Percentiles rank a stretch among this genome's conserved stretches.
Evolutionary conservation across 164 flowering plant genomes (phyloP).

Genomic region (Vitis rupestris): DNA sequence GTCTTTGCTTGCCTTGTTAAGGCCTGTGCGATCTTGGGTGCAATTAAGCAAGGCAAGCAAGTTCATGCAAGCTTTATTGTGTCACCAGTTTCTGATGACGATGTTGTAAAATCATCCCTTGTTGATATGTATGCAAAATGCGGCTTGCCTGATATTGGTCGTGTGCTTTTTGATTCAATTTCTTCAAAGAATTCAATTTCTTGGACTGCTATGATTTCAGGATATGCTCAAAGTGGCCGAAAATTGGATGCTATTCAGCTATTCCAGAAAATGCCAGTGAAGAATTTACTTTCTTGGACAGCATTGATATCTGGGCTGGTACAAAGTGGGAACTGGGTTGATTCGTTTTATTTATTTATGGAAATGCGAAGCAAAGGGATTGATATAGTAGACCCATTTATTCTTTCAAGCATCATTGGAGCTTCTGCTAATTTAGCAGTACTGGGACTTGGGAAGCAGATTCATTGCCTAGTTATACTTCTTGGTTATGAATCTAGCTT

Average conservation of each 20-base stretch:
- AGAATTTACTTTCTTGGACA: constrained; percentile 62
- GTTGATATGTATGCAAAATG: constrained; percentile 88
- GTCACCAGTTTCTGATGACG: constrained; percentile 52
- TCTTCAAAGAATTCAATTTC: constrained; percentile 41
- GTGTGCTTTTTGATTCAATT: constrained; percentile 55
- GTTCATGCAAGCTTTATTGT: constrained; percentile 58
- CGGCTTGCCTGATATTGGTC: constrained; percentile 49
- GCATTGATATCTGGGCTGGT: constrained; percentile 85
- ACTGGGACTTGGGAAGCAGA: constrained; percentile 68
- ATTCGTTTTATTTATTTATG: constrained; percentile 44
- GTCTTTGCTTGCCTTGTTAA: constrained; percentile 58
- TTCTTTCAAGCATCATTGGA: constrained; percentile 64
- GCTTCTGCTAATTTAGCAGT: constrained; percentile 66
- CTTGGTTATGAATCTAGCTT: constrained; percentile 67
- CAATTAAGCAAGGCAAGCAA: constrained; percentile 54
- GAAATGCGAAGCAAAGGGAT: constrained; percentile 56
- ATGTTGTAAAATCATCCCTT: constrained; percentile 70
- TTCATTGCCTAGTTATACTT: constrained; percentile 55
- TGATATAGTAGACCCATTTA: constrained; percentile 56
- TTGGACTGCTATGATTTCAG: constrained; percentile 76
- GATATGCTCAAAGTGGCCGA: constrained; percentile 62
- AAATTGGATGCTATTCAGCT: constrained; percentile 54
- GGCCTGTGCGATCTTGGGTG: constrained; percentile 50
- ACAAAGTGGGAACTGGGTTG: constrained; percentile 52
- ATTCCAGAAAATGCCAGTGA: constrained; percentile 38